phyloP scores from a whole-genome alignment of 805 yeast genomes.

The Barnettozyma botsteinii region DNA sequence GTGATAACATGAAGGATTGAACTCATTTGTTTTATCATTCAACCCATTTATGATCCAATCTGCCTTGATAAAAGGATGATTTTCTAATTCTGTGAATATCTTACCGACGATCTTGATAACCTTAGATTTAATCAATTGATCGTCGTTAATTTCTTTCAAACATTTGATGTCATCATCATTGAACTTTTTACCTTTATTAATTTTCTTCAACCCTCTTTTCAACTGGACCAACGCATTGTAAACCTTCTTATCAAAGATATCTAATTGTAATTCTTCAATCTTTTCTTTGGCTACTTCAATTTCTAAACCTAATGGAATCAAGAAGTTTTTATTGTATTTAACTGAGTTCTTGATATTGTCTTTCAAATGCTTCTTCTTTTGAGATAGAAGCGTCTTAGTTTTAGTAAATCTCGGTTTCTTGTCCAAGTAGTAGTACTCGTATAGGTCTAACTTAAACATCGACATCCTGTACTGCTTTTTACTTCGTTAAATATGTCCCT shows the following conservation, averaged over 20 bases:
- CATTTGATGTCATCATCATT: slow-evolving; percentile 13
- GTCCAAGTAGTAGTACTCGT: slow-evolving; percentile 9
- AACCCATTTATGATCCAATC: slow-evolving; percentile 22
- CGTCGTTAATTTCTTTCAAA: slow-evolving; percentile 22
- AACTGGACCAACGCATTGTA: slow-evolving; percentile 40
- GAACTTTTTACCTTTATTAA: slow-evolving; percentile 11
- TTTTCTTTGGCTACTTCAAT: slow-evolving; percentile 38
- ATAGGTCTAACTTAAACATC: slow-evolving; percentile 12
- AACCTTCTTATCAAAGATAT: slow-evolving; percentile 43
- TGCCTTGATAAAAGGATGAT: slow-evolving; percentile 18
- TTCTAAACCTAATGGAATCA: slow-evolving; percentile 10
- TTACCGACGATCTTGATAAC: slow-evolving; percentile 16
- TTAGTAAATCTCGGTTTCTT: slow-evolving; percentile 9
- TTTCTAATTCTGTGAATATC: slow-evolving; percentile 13
- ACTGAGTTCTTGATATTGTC: slow-evolving; percentile 7
- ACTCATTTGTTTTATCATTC: slow-evolving; percentile 25
- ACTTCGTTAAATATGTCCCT: neutral
- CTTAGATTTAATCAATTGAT: slow-evolving; percentile 20
- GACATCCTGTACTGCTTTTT: slow-evolving; percentile 1
- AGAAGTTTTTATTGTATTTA: slow-evolving; percentile 7
- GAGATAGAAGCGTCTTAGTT: slow-evolving; percentile 5
- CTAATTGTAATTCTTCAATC: slow-evolving; percentile 40
- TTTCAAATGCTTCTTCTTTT: slow-evolving; percentile 8
- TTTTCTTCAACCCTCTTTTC: slow-evolving; percentile 31
- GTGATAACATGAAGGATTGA: slow-evolving; percentile 44